Evolutionary conservation across 1,284 basidiomycete species (phyloP).

Genomic region (Tylopilus sp.): DNA sequence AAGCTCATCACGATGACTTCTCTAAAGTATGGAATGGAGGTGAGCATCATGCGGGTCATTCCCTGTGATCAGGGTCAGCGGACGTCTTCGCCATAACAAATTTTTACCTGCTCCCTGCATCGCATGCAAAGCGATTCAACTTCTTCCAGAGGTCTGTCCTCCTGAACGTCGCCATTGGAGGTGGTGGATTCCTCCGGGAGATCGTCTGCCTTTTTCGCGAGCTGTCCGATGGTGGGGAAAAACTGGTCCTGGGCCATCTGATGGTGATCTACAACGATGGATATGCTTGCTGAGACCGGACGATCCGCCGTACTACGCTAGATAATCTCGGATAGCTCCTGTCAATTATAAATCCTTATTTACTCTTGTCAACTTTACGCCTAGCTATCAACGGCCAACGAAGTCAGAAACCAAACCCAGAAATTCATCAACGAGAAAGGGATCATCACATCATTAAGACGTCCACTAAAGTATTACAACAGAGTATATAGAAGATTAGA

Average conservation of each 20-base stretch:
- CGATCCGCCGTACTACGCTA: too few relatives aligned
- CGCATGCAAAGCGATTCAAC: constrained; percentile 95
- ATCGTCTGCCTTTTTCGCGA: constrained; percentile 41
- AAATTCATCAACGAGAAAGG: background rate
- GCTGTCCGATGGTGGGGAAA: constrained; percentile 49
- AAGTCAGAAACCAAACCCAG: background rate
- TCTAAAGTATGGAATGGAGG: constrained; percentile 94
- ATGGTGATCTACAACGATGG: background rate
- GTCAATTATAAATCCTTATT: too few relatives aligned
- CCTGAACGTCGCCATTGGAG: constrained; percentile 26
- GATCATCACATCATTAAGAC: constrained; percentile 17
- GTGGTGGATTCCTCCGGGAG: constrained; percentile 23
- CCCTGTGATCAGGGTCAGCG: constrained; percentile 56
- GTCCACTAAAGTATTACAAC: constrained; percentile 24
- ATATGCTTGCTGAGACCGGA: too few relatives aligned
- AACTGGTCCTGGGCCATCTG: constrained; percentile 35
- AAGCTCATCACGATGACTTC: constrained; percentile 98
- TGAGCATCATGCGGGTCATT: constrained; percentile 87
- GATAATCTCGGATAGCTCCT: too few relatives aligned
- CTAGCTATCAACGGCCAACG: background rate
- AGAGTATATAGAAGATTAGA: constrained; percentile 10
- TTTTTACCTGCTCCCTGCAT: constrained; percentile 87
- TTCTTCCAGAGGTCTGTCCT: constrained; percentile 66
- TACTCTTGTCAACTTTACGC: background rate
- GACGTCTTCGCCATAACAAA: too few relatives aligned